Conservation (phyloP, 1,284 basidiomycete genomes). For the Fomitopsis palustris region DNA sequence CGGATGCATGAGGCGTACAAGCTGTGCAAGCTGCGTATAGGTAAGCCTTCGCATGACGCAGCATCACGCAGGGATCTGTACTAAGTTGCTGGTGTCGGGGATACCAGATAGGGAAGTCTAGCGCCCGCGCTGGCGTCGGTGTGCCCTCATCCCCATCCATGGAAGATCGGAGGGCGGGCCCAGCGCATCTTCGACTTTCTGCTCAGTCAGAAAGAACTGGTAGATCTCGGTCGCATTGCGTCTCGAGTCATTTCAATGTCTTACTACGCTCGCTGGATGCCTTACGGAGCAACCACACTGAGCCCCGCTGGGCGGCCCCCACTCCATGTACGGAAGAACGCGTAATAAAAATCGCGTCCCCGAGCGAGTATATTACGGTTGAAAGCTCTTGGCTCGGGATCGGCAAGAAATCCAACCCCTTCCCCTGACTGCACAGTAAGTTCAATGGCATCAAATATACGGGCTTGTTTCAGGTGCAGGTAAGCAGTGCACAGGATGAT, state of each 20-base stretch:
- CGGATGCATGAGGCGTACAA: too few relatives aligned
- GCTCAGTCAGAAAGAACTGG: neutral
- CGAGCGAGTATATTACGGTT: neutral
- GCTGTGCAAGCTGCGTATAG: too few relatives aligned
- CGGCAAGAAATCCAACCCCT: neutral
- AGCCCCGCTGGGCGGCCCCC: neutral
- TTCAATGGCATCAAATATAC: neutral
- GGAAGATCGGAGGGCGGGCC: too few relatives aligned
- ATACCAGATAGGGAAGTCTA: too few relatives aligned
- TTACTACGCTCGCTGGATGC: neutral
- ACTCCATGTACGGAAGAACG: neutral
- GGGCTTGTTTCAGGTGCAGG: constrained; percentile 1
- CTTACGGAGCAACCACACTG: neutral
- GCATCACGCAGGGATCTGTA: too few relatives aligned
- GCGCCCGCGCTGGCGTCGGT: too few relatives aligned
- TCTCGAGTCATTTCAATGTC: neutral
- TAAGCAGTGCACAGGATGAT: neutral
- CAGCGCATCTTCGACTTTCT: neutral
- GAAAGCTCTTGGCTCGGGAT: neutral
- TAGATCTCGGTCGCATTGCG: neutral
- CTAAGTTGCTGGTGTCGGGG: too few relatives aligned
- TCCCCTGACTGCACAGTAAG: neutral
- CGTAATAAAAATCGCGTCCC: neutral
- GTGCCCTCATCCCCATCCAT: too few relatives aligned
- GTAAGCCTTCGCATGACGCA: too few relatives aligned